phyloP scores from a whole-genome alignment of 148 eudicot species.

The Polygonum maritimum region DNA sequence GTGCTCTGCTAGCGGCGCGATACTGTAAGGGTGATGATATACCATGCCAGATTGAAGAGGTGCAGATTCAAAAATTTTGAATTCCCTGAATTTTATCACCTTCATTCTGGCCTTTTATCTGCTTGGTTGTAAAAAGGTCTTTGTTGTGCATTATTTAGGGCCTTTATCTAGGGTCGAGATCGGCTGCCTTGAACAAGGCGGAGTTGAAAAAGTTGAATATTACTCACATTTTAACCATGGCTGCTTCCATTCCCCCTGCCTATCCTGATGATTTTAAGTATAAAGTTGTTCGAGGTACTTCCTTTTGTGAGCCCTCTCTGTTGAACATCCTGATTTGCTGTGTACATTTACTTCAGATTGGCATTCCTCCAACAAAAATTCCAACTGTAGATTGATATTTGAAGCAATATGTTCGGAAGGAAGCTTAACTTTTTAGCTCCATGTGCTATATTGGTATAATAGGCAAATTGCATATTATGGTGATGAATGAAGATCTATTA shows the following conservation, averaged over 20 bases:
- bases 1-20: background rate
- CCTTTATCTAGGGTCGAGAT: conserved; percentile 69
- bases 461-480: background rate
- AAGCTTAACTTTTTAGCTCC: background rate
- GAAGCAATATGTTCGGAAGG: background rate
- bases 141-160: conserved; percentile 27
- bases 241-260: conserved; percentile 36
- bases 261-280: conserved; percentile 54
- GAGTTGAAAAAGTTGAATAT: conserved; percentile 61
- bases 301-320: background rate
- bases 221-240: conserved; percentile 77
- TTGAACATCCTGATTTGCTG: background rate
- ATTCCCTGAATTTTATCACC: background rate
- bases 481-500: background rate
- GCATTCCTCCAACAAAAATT: background rate
- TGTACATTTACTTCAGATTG: background rate
- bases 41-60: conserved; percentile 88
- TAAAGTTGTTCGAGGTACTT: conserved; percentile 56
- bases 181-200: conserved; percentile 62
- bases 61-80: background rate
- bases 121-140: background rate
- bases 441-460: background rate
- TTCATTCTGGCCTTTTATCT: background rate
- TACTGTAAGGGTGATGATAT: conserved; percentile 34
- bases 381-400: background rate